phyloP scores from a whole-genome alignment of 345 rosid genomes.

The Garcia nutans region DNA sequence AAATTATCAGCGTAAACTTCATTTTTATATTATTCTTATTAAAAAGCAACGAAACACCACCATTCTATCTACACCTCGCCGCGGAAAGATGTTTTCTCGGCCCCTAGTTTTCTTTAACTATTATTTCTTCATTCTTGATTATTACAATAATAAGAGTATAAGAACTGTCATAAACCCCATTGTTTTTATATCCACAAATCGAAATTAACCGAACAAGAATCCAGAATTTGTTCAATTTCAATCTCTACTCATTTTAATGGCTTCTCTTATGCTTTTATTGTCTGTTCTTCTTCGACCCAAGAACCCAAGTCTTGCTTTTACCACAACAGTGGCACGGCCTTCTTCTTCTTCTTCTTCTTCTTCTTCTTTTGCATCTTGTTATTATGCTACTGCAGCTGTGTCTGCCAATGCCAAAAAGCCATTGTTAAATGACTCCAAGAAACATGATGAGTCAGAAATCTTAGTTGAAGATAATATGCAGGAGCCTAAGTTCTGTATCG shows the following conservation, averaged over 20 bases:
- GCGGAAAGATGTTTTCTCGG: not conserved
- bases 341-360: not conserved
- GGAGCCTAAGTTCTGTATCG: not conserved
- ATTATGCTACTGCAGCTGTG: not conserved
- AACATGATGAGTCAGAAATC: not conserved
- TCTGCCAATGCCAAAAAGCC: not conserved
- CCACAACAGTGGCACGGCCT: not conserved
- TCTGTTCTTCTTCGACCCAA: not conserved
- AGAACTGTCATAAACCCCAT: no score
- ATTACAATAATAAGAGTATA: no score
- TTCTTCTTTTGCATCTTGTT: not conserved
- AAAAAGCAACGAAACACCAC: not conserved
- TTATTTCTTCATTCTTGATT: no score
- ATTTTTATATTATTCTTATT: not conserved
- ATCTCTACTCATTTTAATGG: not conserved
- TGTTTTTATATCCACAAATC: no score
- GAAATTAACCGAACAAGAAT: no score
- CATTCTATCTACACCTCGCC: not conserved
- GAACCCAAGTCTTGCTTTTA: not conserved
- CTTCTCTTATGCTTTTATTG: slow-evolving; percentile 6
- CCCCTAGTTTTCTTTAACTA: not conserved
- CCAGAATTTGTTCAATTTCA: no score
- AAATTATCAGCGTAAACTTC: no score
- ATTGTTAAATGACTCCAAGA: not conserved
- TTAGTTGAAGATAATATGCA: not conserved